These are phyloP conservation scores for Chlamydomonas reinhardtii DNA, from an alignment of 163 green algal genomes.

Conservation along the genomic window DNA sequence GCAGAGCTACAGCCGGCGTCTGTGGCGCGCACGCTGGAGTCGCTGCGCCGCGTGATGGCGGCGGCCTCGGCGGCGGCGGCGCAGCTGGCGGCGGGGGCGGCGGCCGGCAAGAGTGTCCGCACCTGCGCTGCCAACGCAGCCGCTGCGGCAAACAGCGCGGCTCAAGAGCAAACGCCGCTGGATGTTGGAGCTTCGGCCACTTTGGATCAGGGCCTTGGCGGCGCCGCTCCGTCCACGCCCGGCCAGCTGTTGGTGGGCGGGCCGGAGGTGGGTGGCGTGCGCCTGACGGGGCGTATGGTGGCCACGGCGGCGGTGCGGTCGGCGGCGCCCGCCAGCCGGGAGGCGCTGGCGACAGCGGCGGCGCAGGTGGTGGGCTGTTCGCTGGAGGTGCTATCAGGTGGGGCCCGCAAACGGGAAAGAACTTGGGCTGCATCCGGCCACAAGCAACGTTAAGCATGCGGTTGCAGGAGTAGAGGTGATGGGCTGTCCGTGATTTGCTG, in stretches of 20 bases:
- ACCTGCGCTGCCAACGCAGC: no score
- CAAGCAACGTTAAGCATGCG: no score
- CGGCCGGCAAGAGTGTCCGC: no score
- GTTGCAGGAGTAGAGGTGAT: no score
- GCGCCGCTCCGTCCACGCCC: no score
- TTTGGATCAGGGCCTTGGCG: no score
- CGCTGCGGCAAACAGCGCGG: no score
- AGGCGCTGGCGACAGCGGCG: neutral
- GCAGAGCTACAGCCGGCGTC: neutral
- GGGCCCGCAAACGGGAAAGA: neutral
- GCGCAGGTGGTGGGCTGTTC: slow-evolving; percentile 8
- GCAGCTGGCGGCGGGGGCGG: neutral
- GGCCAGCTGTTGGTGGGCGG: neutral
- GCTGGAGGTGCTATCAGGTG: slow-evolving; percentile 25
- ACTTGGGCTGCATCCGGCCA: no score
- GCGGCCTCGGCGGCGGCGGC: neutral
- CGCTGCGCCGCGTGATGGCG: neutral
- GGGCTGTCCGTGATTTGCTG: no score
- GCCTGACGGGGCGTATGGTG: slow-evolving; percentile 2
- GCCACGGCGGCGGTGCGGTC: slow-evolving; percentile 32
- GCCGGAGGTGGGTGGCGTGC: no score
- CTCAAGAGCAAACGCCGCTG: neutral
- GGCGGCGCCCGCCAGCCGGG: neutral
- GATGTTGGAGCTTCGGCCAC: neutral
- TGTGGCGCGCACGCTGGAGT: neutral